Conservation (phyloP, 1,284 basidiomycete species). For the Fomitopsis pinicola region DNA sequence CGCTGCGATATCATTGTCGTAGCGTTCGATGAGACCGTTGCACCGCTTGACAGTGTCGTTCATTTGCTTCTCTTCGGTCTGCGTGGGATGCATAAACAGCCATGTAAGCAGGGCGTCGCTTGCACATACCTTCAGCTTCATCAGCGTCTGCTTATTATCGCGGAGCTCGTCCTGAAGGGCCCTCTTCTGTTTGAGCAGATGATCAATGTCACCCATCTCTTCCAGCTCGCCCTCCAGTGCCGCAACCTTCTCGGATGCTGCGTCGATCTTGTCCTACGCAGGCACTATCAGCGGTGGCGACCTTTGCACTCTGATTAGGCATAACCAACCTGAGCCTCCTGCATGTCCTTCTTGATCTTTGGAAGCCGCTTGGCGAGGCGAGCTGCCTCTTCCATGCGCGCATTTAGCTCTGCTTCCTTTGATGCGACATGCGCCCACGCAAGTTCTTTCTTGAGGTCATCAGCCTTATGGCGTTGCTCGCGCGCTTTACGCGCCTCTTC, state of each 20-base stretch:
- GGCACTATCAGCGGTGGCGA: not conserved
- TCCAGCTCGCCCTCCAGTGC: slow-evolving; percentile 43
- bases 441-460: slow-evolving; percentile 74
- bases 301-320: not conserved
- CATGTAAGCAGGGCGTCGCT: slow-evolving; percentile 10
- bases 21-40: slow-evolving; percentile 43
- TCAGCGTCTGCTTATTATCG: slow-evolving; percentile 41
- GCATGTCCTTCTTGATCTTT: slow-evolving; percentile 44
- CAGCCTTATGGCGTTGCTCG: slow-evolving; percentile 64
- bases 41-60: slow-evolving; percentile 35
- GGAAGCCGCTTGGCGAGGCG: slow-evolving; percentile 43
- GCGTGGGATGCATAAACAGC: not conserved
- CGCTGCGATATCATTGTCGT: slow-evolving; percentile 48
- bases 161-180: slow-evolving; percentile 43
- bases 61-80: slow-evolving; percentile 33
- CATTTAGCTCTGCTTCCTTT: slow-evolving; percentile 63
- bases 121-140: slow-evolving; percentile 38
- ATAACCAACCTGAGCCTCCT: slow-evolving; percentile 41
- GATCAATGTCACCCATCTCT: slow-evolving; percentile 48
- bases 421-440: slow-evolving; percentile 86
- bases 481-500: slow-evolving; percentile 72
- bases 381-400: slow-evolving; percentile 47
- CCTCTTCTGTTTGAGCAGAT: slow-evolving; percentile 42
- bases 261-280: slow-evolving; percentile 33
- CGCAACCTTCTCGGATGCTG: slow-evolving; percentile 43